phyloP scores from a whole-genome alignment of 1,139 yeast genomes.

The Tardiomyces blankii region DNA sequence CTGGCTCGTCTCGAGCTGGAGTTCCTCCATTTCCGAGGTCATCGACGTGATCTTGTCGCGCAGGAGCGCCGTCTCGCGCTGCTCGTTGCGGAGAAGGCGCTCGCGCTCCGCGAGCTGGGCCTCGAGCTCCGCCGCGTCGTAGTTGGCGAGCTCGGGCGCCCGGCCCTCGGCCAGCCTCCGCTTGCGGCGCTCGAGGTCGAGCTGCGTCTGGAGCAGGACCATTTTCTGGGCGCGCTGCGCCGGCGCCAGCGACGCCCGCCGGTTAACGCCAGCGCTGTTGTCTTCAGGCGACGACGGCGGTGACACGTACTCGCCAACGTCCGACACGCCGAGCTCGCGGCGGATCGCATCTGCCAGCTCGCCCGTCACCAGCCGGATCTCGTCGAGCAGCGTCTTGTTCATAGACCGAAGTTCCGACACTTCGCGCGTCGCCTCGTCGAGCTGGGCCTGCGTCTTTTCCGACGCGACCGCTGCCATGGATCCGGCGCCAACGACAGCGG shows the following conservation, averaged over 20 bases:
- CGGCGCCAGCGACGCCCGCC: constrained; percentile 5
- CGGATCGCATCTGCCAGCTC: constrained; percentile 29
- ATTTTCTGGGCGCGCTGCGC: constrained; percentile 15
- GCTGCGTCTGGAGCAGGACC: constrained; percentile 18
- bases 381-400: constrained; percentile 21
- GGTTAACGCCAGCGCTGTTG: constrained; percentile 1
- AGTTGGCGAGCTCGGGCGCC: constrained; percentile 8
- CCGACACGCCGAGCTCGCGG: constrained; percentile 22
- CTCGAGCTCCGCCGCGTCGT: constrained; percentile 14
- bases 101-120: constrained; percentile 15
- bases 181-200: constrained; percentile 25
- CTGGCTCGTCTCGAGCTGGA: constrained; percentile 24
- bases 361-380: constrained; percentile 24
- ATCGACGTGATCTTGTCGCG: constrained; percentile 11
- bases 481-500: not conserved
- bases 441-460: not conserved
- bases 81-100: constrained; percentile 13
- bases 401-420: constrained; percentile 5
- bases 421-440: not conserved
- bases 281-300: constrained; percentile 1
- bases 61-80: constrained; percentile 14
- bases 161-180: constrained; percentile 18
- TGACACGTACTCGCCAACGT: not conserved
- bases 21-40: constrained; percentile 17
- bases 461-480: not conserved